These are phyloP conservation scores for Persicaria maculosa DNA, from an alignment of 148 eudicot genomes.

Conservation along the genomic window DNA sequence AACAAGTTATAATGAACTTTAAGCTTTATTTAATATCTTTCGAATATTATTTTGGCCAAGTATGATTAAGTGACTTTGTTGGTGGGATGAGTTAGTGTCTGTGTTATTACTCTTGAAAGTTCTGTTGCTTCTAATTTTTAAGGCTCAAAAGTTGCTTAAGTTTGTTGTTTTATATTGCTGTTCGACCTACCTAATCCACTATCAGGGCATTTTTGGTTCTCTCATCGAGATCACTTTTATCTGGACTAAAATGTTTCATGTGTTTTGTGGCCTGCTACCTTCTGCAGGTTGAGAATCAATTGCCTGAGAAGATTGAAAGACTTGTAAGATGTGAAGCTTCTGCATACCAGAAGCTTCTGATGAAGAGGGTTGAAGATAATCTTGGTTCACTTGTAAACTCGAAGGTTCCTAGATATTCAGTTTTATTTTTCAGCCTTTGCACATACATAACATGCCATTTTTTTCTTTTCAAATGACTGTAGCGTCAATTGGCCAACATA, in stretches of 20 bases:
- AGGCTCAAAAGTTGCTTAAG: not conserved
- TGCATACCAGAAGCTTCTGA: slow-evolving; percentile 88
- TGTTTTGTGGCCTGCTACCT: not conserved
- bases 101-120: not conserved
- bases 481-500: not conserved
- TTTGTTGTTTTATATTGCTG: not conserved
- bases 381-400: slow-evolving; percentile 86
- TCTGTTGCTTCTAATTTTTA: not conserved
- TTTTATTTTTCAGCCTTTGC: slow-evolving; percentile 3
- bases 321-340: slow-evolving; percentile 97
- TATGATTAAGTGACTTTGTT: not conserved
- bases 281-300: slow-evolving; percentile 73
- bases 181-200: not conserved
- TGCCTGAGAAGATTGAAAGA: slow-evolving; percentile 97
- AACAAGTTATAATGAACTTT: no score
- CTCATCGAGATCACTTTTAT: not conserved
- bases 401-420: slow-evolving; percentile 39
- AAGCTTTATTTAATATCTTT: no score
- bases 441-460: not conserved
- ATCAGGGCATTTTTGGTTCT: not conserved
- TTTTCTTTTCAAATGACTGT: not conserved
- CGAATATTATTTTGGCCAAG: not conserved
- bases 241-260: not conserved
- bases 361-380: slow-evolving; percentile 95
- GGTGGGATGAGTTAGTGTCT: not conserved